Evolutionary conservation across 163 green algal species (phyloP), one percentile per base, ranked within the genome.

Genomic region (Scenedesmus sp.): DNA sequence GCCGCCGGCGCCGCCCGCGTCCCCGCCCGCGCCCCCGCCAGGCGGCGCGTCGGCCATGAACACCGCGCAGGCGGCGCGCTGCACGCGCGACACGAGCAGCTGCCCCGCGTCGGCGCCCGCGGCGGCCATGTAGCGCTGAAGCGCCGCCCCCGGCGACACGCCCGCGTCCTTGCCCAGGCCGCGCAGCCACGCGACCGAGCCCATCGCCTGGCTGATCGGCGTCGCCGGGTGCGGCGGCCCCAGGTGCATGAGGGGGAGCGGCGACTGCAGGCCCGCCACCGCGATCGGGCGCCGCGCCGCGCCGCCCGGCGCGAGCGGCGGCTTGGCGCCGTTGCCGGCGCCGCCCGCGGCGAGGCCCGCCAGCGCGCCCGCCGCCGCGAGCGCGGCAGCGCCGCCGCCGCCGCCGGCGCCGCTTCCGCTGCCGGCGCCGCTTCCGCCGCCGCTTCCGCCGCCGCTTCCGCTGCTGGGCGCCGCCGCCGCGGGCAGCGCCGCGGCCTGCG

Each of bases 171-270:
- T 28, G 0, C 67, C 73, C 24, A 88, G 20, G 70, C 84, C 64
- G 0, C 80, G 82, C 48, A 94, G 83, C 90, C 90, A 94, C 4
- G 81, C 56, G 2, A 87, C 71, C 3, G 84, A 65, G 1, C 79
- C 78, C 84, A 94, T 87, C 4, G 85, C 64, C 39, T 88, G 83
- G 4, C 70, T 88, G 26, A 94, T 75, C 6, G 89, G 89, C 0
- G 89, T 94, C 3, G 64, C 70, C 4, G 74, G 63, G 44, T 24
- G 65, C 4, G 58, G 62, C 24, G 18, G 48, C n/a, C 67, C 64
- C 6, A 89, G 65, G 11, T 84, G 83, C 81, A 89, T 79, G 36
- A 83, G 70, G 0, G 86, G 83, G 57, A 87, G 51, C 24, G 86
- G 83, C 1, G 86, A 90, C 42, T 85, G 67, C 42, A 86, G 39